Evolutionary conservation across 306 rosid species (phyloP), one percentile per base, ranked within the genome.

Genomic region (Sesbania bispinosa): DNA sequence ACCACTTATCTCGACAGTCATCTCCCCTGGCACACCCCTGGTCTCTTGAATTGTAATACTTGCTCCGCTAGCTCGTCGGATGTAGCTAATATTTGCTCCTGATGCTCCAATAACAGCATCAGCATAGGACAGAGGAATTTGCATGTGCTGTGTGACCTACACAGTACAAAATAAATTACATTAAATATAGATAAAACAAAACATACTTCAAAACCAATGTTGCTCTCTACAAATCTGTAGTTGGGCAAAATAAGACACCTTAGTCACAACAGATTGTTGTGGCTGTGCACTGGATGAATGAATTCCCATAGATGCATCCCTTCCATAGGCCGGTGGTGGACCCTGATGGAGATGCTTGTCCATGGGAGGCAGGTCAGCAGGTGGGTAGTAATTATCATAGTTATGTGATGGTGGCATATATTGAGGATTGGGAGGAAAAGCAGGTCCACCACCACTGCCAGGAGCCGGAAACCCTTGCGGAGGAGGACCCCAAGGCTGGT

Each of bases 121-220:
- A 23, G 89, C 87, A 69, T 51, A 85, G 50, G 84, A 79, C 38
- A 85, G 81, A n/a, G 89, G 89, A 78, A 85, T 82, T 65, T 85
- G 89, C 87, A 85, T 85, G 78, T 82, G 89, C 75, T 85, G 87
- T 7, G 87, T 85, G 63, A 82, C 85, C 89, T 85, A 55, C 77
- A 77, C 3, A 58, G 55, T 16, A 52, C 21, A 73, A 48, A 71
- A 14, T 24, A 53, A 59, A 69, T 52, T 51, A 75, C 27, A 46
- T 30, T 0, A 29, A 52, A 23, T 41, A 59, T n/a, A 33, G 46
- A 45, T 11, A 53, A 62, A 69, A 19, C 58, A 58, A 57, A 62
- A 27, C 10, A 7, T 41, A 21, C 9, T 48, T 30, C 43, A 69
- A 48, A 47, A 50, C 13, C 24, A 54, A 48, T 15, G 32, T 19